Base-by-base conservation (phyloP, 2,329 filamentous ascomycete species). In the Blastomyces emzantsi region DNA sequence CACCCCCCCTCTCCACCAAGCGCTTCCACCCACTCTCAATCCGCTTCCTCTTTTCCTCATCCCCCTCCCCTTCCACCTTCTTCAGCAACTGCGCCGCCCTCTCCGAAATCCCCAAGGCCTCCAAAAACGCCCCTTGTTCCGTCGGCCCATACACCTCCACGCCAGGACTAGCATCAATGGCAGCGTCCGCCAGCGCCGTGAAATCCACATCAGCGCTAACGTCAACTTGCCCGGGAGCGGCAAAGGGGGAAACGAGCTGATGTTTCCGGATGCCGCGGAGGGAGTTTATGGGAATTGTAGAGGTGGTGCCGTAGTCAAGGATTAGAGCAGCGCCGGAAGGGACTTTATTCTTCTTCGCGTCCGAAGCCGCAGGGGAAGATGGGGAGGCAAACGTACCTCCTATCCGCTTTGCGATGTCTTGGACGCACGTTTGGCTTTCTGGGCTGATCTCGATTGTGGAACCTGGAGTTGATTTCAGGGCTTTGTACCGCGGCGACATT, bases 191-290 rank as follows among this genome's bases (percentile, higher is more conserved):
- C 1, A 99, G 79, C 13, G 88, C 91, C 0, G 85, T 84, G 73
- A 99, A 99, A 75, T 99, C 94, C 0, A 99, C 94, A 72, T 99
- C 93, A 0, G 90, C 93, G 68, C 87, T 92, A 28, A 99, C 81
- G 73, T 99, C 94, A 2, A 95, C 92, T 33, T 88, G 83, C 0
- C 94, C 94, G 0, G 94, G 90, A 6, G 85, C 81, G 0, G 84
- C 82, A 70, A 99, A 91, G 3, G 94, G 91, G 28, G 87, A 92
- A 56, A 96, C 89, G 30, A 83, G 82, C 30, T 81, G 79, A 77
- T 99, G 94, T 17, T 82, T 80, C 45, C 87, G 85, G 74, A 99
- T 97, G 28, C 94, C 94, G 41, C 94, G 89, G 28, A 99, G 83
- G 0, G 92, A 95, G 80, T 96, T 96, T 65, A 89, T 81, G 2